Conservation (phyloP, 2,329 filamentous ascomycete species). For the Chaetomium olivaceum region DNA sequence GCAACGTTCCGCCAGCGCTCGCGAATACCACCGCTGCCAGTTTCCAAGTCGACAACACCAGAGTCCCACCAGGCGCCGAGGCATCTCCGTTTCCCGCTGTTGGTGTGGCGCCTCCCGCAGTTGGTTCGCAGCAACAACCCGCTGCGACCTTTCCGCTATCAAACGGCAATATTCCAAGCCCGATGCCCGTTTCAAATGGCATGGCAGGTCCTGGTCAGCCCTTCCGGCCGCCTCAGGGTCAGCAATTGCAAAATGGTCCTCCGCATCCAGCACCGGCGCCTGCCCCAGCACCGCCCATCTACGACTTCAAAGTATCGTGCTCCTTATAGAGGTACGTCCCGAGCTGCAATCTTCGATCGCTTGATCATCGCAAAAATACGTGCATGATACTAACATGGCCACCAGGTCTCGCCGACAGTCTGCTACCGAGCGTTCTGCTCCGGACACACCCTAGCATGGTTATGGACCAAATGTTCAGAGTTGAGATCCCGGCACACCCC, state of each 20-base stretch:
- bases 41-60: conserved; percentile 28
- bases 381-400: conserved; percentile 30
- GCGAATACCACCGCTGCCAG: conserved; percentile 15
- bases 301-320: conserved; percentile 41
- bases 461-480: conserved; percentile 59
- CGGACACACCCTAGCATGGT: conserved; percentile 68
- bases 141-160: conserved; percentile 32
- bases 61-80: conserved; percentile 45
- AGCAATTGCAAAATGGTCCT: conserved; percentile 42
- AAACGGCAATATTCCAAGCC: conserved; percentile 21
- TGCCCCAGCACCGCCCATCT: conserved; percentile 38
- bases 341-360: neutral
- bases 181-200: conserved; percentile 34
- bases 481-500: conserved; percentile 65
- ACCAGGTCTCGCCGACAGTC: conserved; percentile 57
- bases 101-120: conserved; percentile 40
- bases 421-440: conserved; percentile 67
- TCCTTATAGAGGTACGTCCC: conserved; percentile 45
- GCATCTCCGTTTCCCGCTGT: conserved; percentile 50
- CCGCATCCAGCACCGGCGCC: conserved; percentile 36
- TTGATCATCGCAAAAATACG: neutral
- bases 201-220: conserved; percentile 31
- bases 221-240: conserved; percentile 29
- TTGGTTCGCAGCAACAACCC: conserved; percentile 39
- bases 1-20: conserved; percentile 14